phyloP scores from a whole-genome alignment of 1,284 basidiomycete genomes.

The Vanrija sp. region DNA sequence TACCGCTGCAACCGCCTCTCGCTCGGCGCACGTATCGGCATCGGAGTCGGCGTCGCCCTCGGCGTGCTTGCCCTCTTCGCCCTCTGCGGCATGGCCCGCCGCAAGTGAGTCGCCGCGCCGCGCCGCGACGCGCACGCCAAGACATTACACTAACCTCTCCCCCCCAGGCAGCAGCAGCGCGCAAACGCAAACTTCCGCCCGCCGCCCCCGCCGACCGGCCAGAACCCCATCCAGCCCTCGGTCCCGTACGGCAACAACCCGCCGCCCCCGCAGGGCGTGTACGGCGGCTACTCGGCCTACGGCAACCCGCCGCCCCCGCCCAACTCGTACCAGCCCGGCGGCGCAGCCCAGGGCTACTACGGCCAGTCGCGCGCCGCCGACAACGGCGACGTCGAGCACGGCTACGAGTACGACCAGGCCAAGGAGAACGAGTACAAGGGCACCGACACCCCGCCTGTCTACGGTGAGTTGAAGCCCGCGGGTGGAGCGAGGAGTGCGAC shows the following conservation, averaged over 20 bases:
- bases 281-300: constrained; percentile 13
- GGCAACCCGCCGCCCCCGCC: constrained; percentile 15
- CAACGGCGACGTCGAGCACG: constrained; percentile 22
- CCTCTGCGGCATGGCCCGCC: constrained; percentile 29
- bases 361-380: not conserved
- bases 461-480: not conserved
- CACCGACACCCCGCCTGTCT: not conserved
- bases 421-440: constrained; percentile 20
- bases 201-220: constrained; percentile 11
- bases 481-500: too few species aligned
- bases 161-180: not conserved
- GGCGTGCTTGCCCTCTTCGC: constrained; percentile 33
- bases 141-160: not conserved
- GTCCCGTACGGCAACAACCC: constrained; percentile 31
- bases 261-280: constrained; percentile 20
- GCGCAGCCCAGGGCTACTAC: constrained; percentile 30
- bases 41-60: constrained; percentile 42
- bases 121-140: not conserved
- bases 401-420: constrained; percentile 46
- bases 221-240: not conserved
- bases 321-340: constrained; percentile 38
- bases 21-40: constrained; percentile 41
- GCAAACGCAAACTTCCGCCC: constrained; percentile 24
- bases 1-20: constrained; percentile 24
- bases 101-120: constrained; percentile 31